phyloP scores from a whole-genome alignment of 2,329 filamentous ascomycete genomes.

The Colletotrichum zoysiae region DNA sequence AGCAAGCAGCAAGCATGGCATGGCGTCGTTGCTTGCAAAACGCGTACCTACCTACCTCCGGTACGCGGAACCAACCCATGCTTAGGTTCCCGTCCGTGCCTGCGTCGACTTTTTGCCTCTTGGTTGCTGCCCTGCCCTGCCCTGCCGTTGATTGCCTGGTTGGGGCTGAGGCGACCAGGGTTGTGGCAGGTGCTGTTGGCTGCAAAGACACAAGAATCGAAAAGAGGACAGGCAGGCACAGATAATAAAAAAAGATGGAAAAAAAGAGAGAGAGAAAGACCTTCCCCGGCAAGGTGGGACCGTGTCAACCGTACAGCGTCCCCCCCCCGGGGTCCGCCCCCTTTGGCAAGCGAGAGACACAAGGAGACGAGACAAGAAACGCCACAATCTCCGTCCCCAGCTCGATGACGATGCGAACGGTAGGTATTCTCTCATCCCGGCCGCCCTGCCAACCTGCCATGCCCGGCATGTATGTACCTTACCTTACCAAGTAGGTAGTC shows the following conservation, averaged over 20 bases:
- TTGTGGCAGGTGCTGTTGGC: not conserved
- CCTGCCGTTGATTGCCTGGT: not conserved
- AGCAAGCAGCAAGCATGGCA: not conserved
- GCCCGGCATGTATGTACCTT: not conserved
- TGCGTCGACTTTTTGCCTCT: slow-evolving; percentile 21
- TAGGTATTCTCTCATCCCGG: slow-evolving; percentile 8
- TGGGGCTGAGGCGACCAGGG: slow-evolving; percentile 4
- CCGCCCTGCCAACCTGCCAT: slow-evolving; percentile 28
- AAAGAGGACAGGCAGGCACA: not conserved
- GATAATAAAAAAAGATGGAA: not conserved
- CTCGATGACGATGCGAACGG: slow-evolving; percentile 38
- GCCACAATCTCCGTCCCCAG: slow-evolving; percentile 41
- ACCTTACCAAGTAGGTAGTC: not conserved
- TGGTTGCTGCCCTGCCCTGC: not conserved
- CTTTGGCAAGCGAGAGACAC: slow-evolving; percentile 3
- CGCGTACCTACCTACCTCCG: not conserved
- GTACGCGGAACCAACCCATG: slow-evolving; percentile 7
- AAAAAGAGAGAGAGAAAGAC: not conserved
- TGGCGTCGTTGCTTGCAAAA: slow-evolving; percentile 25
- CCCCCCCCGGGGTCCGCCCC: not conserved
- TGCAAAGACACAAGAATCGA: not conserved
- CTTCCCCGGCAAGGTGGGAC: slow-evolving; percentile 12
- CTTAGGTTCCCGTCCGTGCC: slow-evolving; percentile 24
- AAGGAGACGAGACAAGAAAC: slow-evolving; percentile 30
- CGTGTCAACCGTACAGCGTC: slow-evolving; percentile 27